Base-by-base conservation (phyloP, 1,139 yeast species). In the Candida gigantensis region DNA sequence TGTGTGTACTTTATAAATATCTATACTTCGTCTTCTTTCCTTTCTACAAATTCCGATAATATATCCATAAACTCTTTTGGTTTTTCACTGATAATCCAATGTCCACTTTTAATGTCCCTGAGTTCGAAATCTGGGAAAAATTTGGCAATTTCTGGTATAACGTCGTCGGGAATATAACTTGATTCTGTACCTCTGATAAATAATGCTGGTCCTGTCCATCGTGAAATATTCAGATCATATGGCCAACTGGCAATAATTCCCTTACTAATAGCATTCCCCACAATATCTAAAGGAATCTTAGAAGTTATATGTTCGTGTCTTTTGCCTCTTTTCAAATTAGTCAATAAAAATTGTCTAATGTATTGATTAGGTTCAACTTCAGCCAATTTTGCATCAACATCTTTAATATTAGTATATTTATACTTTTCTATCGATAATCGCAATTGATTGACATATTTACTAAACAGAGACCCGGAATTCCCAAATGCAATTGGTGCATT, bases 11-110 rank as follows among this genome's bases (percentile, higher is more conserved):
- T 24, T 23, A 14, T 8, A 31, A 13, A 23, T n/a, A 12, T 38
- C 24, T 45, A 28, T 21, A 32, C 36, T 15, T 43, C 55, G 37
- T 79, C 84, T 49, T 79, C 85, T 40, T 72, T 67, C 43, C 76
- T 65, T 42, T 74, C 78, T 16, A 85, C 65, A 62, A 78, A 86
- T 23, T 79, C 81, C 12, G 65, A 65, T 15, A 84, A 74, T 5
- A 62, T 62, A 4, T 72, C 77, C 31, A 82, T 65, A 45, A 88
- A 85, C 50, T 80, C 90, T 4, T 64, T 49, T 1, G 96, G 95
- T 46, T 82, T 79, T 51, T 87, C 95, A 40, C 85, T 78, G 48
- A 84, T 84, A 16, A 87, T 77, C 96, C 97, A 92, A 60, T 92
- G 98, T 1, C 97, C 97, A 2, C 89, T 77, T 17, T 86, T 81